These are phyloP conservation scores for Alloascoidea africana DNA, from an alignment of 805 yeast genomes.

Conservation along the genomic window DNA sequence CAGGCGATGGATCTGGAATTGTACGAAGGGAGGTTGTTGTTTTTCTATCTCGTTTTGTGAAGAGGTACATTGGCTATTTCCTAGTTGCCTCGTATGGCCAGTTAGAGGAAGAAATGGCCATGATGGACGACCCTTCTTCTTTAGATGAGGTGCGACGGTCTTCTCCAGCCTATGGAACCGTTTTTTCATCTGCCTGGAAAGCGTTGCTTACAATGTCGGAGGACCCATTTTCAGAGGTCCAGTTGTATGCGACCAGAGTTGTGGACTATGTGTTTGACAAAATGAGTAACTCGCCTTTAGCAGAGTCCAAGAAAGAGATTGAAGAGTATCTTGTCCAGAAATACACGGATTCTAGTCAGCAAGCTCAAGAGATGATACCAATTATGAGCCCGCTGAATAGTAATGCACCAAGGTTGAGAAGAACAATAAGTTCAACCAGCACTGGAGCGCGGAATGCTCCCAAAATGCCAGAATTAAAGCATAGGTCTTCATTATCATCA, in stretches of 20 bases:
- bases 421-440: not conserved
- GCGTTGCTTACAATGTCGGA: conserved; percentile 64
- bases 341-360: conserved; percentile 13
- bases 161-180: conserved; percentile 76
- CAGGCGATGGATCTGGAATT: conserved; percentile 80
- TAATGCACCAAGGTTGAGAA: conserved; percentile 11
- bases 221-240: conserved; percentile 80
- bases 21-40: conserved; percentile 77
- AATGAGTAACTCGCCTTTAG: conserved; percentile 49
- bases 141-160: conserved; percentile 50
- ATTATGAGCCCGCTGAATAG: conserved; percentile 19
- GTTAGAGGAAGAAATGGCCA: conserved; percentile 61
- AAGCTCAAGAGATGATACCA: conserved; percentile 25
- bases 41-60: conserved; percentile 60
- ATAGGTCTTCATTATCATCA: conserved; percentile 1
- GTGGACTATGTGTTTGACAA: conserved; percentile 58
- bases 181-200: conserved; percentile 80
- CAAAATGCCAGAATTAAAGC: not conserved
- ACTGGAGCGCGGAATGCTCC: not conserved
- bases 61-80: conserved; percentile 57
- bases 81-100: conserved; percentile 79
- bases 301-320: conserved; percentile 40
- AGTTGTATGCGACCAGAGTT: conserved; percentile 52
- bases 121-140: conserved; percentile 43
- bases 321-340: not conserved